phyloP scores from a whole-genome alignment of 768 basidiomycete species.

The Clavaria fumosa region DNA sequence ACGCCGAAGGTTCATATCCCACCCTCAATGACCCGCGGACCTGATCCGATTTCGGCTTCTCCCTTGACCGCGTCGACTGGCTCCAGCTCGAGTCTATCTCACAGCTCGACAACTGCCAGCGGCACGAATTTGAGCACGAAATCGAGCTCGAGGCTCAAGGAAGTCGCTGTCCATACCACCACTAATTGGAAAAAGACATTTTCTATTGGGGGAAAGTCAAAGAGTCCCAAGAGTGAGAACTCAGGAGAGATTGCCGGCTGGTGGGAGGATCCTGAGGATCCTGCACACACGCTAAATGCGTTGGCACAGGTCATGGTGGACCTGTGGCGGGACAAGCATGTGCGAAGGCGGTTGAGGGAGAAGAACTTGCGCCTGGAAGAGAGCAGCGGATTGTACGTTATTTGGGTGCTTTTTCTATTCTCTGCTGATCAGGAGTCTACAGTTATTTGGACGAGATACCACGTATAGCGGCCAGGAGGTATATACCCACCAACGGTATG shows the following conservation, averaged over 20 bases:
- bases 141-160: slow-evolving; percentile 28
- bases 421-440: slow-evolving; percentile 3
- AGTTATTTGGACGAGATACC: slow-evolving; percentile 74
- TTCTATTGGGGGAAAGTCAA: slow-evolving; percentile 39
- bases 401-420: slow-evolving; percentile 4
- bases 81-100: slow-evolving; percentile 8
- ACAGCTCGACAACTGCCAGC: slow-evolving; percentile 16
- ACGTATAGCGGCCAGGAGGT: slow-evolving; percentile 66
- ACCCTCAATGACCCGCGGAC: slow-evolving; percentile 16
- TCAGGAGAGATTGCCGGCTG: slow-evolving; percentile 62
- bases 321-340: slow-evolving; percentile 62
- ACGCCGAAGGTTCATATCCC: slow-evolving; percentile 35
- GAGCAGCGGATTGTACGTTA: slow-evolving; percentile 63
- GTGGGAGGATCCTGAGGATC: slow-evolving; percentile 80
- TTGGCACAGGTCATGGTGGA: slow-evolving; percentile 52
- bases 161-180: slow-evolving; percentile 45
- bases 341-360: slow-evolving; percentile 47
- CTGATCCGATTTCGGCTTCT: slow-evolving; percentile 18
- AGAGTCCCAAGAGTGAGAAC: slow-evolving; percentile 54
- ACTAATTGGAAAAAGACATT: slow-evolving; percentile 59
- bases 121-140: too few species aligned
- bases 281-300: slow-evolving; percentile 53
- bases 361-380: slow-evolving; percentile 59
- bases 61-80: slow-evolving; percentile 16
- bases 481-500: slow-evolving; percentile 63